Base-by-base conservation (phyloP, 306 rosid genomes). In the Inga oerstediana region DNA sequence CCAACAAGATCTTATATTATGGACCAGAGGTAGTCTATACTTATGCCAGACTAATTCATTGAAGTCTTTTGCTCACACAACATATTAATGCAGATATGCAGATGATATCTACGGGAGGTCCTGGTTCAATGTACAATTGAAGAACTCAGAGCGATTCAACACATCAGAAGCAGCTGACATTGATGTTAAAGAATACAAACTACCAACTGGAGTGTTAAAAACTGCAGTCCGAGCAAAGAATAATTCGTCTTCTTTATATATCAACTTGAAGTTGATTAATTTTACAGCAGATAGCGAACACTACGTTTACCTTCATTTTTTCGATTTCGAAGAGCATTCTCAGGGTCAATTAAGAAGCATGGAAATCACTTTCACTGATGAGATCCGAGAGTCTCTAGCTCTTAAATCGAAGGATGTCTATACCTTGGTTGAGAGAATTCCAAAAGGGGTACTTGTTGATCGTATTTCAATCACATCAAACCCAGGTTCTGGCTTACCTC, bases 301-400 rank as follows among this genome's bases (percentile, higher is more conserved):
- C 11, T 74, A 48, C 17, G 30, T 39, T 20, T 72, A 83, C 45
- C 67, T 83, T 78, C 82, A 72, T 41, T 83, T 83, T 78, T 72
- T 20, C 43, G 82, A 83, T 45, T 49, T 49, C 20, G 65, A 62
- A 14, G 52, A 16, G 32, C 22, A 45, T 30, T n/a, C n/a, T 11
- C 7, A 39, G n/a, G 34, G 45, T 24, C 64, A 52, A 32, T 32
- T 6, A 37, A 35, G 85, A 17, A 52, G 7, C 46, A 41, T 82
- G 62, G 19, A 78, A 16, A 82, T 82, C 3, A 8, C 32, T 82
- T 22, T 75, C 24, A 32, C 44, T 6, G n/a, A 65, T 32, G 1
- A 1, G 1, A 32, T 65, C 71, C n/a, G n/a, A 32, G 43, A 13
- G 10, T 0, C 10, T 14, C 44, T 66, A 12, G 24, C 14, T 24